These are phyloP conservation scores for Tetrahymena malaccensis DNA, from an alignment of 73 alveolate species.

Conservation along the genomic window DNA sequence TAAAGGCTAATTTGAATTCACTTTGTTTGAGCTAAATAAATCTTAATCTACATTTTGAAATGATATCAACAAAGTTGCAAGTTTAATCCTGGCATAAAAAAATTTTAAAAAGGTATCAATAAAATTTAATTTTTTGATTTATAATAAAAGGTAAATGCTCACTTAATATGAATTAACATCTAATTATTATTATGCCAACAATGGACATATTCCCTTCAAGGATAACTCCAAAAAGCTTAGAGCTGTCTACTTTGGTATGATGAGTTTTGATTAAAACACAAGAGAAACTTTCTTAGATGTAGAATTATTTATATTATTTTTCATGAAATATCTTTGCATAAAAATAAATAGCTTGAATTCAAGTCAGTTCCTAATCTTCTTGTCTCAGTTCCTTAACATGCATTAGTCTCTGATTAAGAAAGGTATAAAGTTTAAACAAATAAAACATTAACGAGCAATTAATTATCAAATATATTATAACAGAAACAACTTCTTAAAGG, in stretches of 20 bases:
- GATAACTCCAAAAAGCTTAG: conserved; percentile 3
- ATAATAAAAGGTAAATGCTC: background rate
- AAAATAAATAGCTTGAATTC: conserved; percentile 16
- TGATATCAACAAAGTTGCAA: background rate
- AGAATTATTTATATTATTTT: background rate
- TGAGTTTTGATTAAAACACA: conserved; percentile 8
- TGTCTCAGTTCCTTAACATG: conserved; percentile 31
- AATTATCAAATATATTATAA: background rate
- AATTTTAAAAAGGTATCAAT: background rate
- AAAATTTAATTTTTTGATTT: background rate
- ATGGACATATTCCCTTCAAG: background rate
- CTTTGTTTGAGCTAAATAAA: background rate
- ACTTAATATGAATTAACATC: background rate
- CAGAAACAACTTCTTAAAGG: conserved; percentile 36
- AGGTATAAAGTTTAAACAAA: background rate
- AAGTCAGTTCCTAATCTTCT: conserved; percentile 25
- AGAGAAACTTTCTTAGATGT: background rate
- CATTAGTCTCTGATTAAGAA: conserved; percentile 2
- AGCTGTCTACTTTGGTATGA: conserved; percentile 35
- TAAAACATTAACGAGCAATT: background rate
- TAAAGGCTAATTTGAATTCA: background rate
- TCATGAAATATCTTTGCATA: background rate
- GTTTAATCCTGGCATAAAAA: background rate
- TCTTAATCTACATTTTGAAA: background rate
- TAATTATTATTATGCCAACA: background rate